Percentiles rank a stretch among this genome's conserved stretches.
phyloP scores from a whole-genome alignment of 192 early-diverging fungal species.

The Podila minutissima region DNA sequence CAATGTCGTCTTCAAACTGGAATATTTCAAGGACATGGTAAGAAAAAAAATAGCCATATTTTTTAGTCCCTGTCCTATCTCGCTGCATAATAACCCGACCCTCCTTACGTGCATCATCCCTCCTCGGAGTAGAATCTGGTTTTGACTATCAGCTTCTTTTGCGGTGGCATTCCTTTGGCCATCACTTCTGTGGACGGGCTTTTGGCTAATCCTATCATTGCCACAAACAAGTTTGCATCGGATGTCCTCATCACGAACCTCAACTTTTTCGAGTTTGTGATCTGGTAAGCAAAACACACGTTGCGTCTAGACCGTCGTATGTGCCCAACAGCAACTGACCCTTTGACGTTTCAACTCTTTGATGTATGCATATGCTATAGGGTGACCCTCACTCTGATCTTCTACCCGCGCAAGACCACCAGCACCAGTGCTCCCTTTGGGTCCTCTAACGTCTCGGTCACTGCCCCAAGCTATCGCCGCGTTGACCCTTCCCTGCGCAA shows the following conservation, averaged over 20 bases:
- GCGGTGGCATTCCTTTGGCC: constrained; percentile 17
- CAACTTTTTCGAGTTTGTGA: constrained; percentile 49
- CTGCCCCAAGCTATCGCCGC: not conserved
- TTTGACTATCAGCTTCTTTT: constrained; percentile 39
- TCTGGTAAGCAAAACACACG: constrained; percentile 25
- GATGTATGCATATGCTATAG: not conserved
- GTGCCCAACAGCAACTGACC: not conserved
- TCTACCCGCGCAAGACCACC: constrained; percentile 38
- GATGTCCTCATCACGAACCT: constrained; percentile 48
- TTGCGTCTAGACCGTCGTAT: not conserved
- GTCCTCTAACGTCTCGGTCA: constrained; percentile 4
- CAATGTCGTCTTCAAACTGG: constrained; percentile 30
- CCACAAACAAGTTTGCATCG: constrained; percentile 36
- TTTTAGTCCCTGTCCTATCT: not conserved
- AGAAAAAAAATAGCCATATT: constrained; percentile 2
- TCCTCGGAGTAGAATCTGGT: constrained; percentile 20
- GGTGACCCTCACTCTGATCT: constrained; percentile 41
- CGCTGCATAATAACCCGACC: not conserved
- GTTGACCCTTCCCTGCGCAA: not conserved
- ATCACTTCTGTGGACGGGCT: constrained; percentile 37
- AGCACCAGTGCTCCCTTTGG: constrained; percentile 16
- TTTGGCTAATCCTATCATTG: constrained; percentile 12
- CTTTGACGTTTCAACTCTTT: not conserved
- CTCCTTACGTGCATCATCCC: not conserved
- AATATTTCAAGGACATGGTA: constrained; percentile 54